Base-by-base conservation (phyloP, 768 basidiomycete genomes). In the Amylocystis lapponica region DNA sequence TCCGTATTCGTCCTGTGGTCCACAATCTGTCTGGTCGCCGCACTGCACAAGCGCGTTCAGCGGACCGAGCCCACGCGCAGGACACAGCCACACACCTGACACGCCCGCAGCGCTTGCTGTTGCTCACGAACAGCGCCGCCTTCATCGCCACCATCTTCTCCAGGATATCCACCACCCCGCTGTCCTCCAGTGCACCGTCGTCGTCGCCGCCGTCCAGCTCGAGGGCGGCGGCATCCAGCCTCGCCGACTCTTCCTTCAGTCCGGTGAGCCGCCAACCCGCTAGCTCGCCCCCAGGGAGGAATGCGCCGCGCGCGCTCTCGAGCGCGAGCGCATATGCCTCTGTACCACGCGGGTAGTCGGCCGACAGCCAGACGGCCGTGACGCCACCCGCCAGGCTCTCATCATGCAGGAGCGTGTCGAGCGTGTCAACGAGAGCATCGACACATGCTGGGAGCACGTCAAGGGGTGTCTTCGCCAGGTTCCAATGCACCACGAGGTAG, bases 401-500 rank as follows among this genome's bases (percentile, higher is more conserved):
- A 11, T 65, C 45, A 2, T 50, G 37, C 10, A 54, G 48, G 6
- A 54, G 45, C 12, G 37, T 52, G 32, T 33, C 39, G 21, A 82
- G 62, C 5, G 65, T 61, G 33, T 68, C 64, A 29, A 81, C 63
- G 33, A 83, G 66, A 1, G 69, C 68, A 35, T 67, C 60, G 0
- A 75, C 76, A 51, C 80, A 82, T 29, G 68, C 66, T 0, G 63
- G 57, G 6, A 81, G 62, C 27, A 65, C 53, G 16, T 62, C 58
- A 1, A 65, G 54, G 1, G 69, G 55, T 40, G 79, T 62, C 13
- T 66, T 72, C 48, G 80, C 77, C 67, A 75, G 75, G 17, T 74
- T 62, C 79, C 77, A 83, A 50, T 80, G 75, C 7, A 83, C 68
- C 0, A 67, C 71, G 3, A 73, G 52, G 55, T 73, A 80, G 0